Evolutionary conservation across 2,329 filamentous ascomycete genomes (phyloP).

Genomic region (Calonectria pteridis): DNA sequence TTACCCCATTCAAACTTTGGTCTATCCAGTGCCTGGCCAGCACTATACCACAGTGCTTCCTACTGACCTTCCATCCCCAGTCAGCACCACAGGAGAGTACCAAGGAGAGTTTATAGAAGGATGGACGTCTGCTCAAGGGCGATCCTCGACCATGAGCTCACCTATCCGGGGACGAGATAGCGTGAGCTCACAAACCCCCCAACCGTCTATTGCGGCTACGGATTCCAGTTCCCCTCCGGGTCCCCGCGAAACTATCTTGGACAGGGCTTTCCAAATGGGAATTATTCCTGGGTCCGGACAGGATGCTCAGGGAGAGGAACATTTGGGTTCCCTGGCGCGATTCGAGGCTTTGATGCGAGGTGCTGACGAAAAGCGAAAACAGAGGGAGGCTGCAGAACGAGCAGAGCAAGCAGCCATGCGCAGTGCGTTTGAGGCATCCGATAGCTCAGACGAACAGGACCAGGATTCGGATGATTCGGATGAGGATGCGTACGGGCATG

Average conservation of each 20-base stretch:
- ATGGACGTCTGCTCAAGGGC: slow-evolving; percentile 71
- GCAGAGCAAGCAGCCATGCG: slow-evolving; percentile 53
- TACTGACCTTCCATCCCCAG: slow-evolving; percentile 68
- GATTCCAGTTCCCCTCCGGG: slow-evolving; percentile 63
- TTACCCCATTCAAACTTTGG: slow-evolving; percentile 54
- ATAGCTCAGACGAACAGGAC: slow-evolving; percentile 56
- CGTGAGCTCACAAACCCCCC: slow-evolving; percentile 63
- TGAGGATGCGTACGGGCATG: slow-evolving; percentile 55
- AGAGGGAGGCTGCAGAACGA: slow-evolving; percentile 51
- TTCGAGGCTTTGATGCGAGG: slow-evolving; percentile 77
- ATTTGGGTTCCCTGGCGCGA: slow-evolving; percentile 72
- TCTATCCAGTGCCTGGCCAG: slow-evolving; percentile 55
- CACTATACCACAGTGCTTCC: slow-evolving; percentile 66
- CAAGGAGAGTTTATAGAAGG: slow-evolving; percentile 70
- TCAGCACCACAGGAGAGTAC: slow-evolving; percentile 66
- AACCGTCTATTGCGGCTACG: slow-evolving; percentile 51
- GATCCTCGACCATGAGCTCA: slow-evolving; percentile 69
- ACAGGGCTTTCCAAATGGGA: slow-evolving; percentile 73
- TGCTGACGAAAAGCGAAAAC: slow-evolving; percentile 63
- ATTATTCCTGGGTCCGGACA: slow-evolving; percentile 68
- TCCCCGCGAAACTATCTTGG: slow-evolving; percentile 75
- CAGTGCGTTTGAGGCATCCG: slow-evolving; percentile 66
- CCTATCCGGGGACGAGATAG: slow-evolving; percentile 68
- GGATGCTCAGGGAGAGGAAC: slow-evolving; percentile 69
- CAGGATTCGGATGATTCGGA: slow-evolving; percentile 56